Conservation (phyloP, 2,329 filamentous ascomycete species). For the Phialophora expanda region DNA sequence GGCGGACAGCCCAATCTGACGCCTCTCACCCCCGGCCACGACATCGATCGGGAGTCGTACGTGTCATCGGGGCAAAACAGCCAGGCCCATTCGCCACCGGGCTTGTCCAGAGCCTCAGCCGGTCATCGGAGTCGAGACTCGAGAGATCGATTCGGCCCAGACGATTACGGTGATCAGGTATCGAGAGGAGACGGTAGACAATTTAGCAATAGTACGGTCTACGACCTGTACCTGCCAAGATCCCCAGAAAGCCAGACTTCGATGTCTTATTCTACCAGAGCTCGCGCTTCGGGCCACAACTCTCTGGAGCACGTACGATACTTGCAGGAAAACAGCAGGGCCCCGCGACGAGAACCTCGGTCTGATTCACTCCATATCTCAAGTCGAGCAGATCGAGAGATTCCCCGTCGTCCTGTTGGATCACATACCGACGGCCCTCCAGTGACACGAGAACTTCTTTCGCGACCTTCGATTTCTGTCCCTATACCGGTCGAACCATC, state of each 20-base stretch:
- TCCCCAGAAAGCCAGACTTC: conserved; percentile 21
- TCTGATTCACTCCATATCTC: conserved; percentile 20
- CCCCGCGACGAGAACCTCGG: conserved; percentile 21
- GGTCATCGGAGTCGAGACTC: conserved; percentile 24
- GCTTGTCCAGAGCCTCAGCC: conserved; percentile 19
- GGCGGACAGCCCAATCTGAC: conserved; percentile 14
- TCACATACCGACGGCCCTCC: conserved; percentile 2
- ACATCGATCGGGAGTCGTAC: conserved; percentile 20
- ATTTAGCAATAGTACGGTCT: conserved; percentile 30
- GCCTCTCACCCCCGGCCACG: conserved; percentile 9
- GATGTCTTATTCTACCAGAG: conserved; percentile 28
- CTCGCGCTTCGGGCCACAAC: conserved; percentile 18
- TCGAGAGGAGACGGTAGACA: conserved; percentile 14
- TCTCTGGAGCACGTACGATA: conserved; percentile 28
- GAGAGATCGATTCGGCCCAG: conserved; percentile 31
- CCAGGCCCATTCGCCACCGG: conserved; percentile 16
- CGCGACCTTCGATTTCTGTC: conserved; percentile 7
- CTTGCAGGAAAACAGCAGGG: conserved; percentile 31
- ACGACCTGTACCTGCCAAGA: conserved; percentile 30
- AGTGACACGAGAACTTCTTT: conserved; percentile 7
- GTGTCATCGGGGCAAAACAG: conserved; percentile 14
- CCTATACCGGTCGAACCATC: conserved; percentile 16
- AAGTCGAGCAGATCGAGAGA: conserved; percentile 6
- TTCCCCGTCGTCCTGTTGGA: conserved; percentile 13
- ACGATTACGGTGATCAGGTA: conserved; percentile 28